Evolutionary conservation across 176 grass and related monocot genomes (phyloP).

Genomic region (Musa beccarii): DNA sequence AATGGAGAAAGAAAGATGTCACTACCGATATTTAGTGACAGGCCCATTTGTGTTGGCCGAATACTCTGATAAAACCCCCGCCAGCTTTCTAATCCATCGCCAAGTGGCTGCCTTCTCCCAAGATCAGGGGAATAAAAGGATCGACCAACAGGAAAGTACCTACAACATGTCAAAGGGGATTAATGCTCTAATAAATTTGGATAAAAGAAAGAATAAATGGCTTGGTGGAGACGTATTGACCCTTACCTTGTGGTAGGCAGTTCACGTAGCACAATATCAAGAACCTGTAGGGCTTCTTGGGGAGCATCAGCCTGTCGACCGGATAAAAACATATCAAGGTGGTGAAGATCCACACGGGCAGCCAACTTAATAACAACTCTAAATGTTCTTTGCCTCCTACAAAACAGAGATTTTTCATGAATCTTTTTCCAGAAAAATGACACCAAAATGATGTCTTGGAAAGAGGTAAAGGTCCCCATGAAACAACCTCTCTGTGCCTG

Average conservation of each 20-base stretch:
- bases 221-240: neutral
- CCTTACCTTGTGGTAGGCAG: slow-evolving; percentile 63
- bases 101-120: slow-evolving; percentile 58
- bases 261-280: slow-evolving; percentile 79
- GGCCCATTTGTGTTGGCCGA: slow-evolving; percentile 86
- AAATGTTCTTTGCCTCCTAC: slow-evolving; percentile 53
- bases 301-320: slow-evolving; percentile 66
- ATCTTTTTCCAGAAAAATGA: neutral
- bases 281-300: slow-evolving; percentile 84
- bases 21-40: slow-evolving; percentile 86
- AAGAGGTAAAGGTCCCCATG: neutral
- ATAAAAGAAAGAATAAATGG: neutral
- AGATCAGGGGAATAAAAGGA: slow-evolving; percentile 78
- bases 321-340: slow-evolving; percentile 61
- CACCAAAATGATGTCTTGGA: neutral
- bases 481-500: slow-evolving; percentile 40
- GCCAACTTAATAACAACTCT: slow-evolving; percentile 75
- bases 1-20: neutral
- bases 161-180: slow-evolving; percentile 12
- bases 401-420: slow-evolving; percentile 4
- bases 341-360: slow-evolving; percentile 55
- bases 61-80: slow-evolving; percentile 95
- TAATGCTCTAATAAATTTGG: neutral
- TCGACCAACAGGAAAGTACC: slow-evolving; percentile 55
- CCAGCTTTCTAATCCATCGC: slow-evolving; percentile 92